Evolutionary conservation across 805 yeast genomes (phyloP), one percentile per base, ranked within the genome.

Genomic region (Cyberlindnera americana): DNA sequence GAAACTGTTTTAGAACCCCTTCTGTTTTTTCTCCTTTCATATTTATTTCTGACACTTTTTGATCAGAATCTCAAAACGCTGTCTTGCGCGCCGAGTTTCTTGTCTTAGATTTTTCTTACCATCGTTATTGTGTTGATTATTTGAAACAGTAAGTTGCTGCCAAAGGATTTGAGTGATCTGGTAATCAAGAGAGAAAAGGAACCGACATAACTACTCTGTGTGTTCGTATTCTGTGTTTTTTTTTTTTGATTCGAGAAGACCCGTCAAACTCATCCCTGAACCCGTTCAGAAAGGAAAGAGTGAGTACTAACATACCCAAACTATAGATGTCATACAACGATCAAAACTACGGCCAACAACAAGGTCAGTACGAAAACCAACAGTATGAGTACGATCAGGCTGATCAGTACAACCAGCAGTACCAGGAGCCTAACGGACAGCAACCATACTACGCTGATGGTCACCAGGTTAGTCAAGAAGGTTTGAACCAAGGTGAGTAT

Each of bases 381-480:
- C 28, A 56, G 38, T 51, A 55, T 27, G 54, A 53, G 29, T 53
- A 53, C 39, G 57, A 52, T 34, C 59, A 59, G 35, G 40, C 41
- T 39, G 66, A 64, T 35, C 65, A 72, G 54, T 60, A 65, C 40
- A 60, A 67, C 44, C 60, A 57, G 41, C 62, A 62, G 47, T 47
- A 53, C 40, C 41, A 42, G 40, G 67, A 62, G 26, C 65, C 66
- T 40, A 60, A 56, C 41, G 69, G 65, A 30, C 66, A 62, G 33
- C 72, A 69, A 42, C 75, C 75, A 31, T 57, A 67, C 61, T 59
- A 52, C 51, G 58, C 49, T 45, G 64, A 59, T 29, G 66, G 60
- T 19, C 56, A 56, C 44, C 64, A 60, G 32, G 62, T 52, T 30
- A 56, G 58, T 41, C 60, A 50, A 47, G 61, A 56, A 33, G 61